Percentiles rank a stretch among this genome's conserved stretches.
These are phyloP conservation scores for Pinus tabuliformis DNA, from an alignment of 75 land plant species.

Conservation along the genomic window DNA sequence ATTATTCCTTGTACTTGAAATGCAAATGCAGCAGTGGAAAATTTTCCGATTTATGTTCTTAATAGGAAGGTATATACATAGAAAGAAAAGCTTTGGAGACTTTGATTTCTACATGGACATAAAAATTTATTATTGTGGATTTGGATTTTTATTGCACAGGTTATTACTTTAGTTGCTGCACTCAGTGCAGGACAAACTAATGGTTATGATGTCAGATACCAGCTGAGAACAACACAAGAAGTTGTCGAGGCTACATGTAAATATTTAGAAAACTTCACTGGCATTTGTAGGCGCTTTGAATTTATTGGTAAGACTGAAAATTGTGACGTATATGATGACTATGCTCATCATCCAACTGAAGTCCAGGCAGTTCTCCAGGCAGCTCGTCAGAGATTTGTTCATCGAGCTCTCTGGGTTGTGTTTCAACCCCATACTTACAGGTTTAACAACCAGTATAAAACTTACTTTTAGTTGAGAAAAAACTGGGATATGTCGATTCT, in stretches of 20 bases:
- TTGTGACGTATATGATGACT: constrained; percentile 62
- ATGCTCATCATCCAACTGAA: constrained; percentile 80
- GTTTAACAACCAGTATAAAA: constrained; percentile 14
- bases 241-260: constrained; percentile 37
- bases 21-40: neutral
- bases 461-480: neutral
- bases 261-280: constrained; percentile 36
- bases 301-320: constrained; percentile 34
- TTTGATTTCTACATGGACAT: neutral
- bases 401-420: constrained; percentile 48
- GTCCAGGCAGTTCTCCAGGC: constrained; percentile 58
- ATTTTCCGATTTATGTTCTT: neutral
- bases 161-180: constrained; percentile 38
- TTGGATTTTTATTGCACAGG: constrained; percentile 23
- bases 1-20: neutral
- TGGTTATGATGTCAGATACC: constrained; percentile 11
- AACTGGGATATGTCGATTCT: neutral
- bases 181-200: constrained; percentile 14
- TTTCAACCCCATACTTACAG: constrained; percentile 76
- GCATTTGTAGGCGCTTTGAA: constrained; percentile 61
- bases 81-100: neutral
- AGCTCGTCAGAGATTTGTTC: constrained; percentile 45
- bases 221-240: constrained; percentile 8
- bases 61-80: neutral
- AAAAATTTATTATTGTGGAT: neutral